A percentile compares a stretch with the other conserved stretches of the same genome.
Conservation (phyloP, 2,329 filamentous ascomycete genomes). For the Cercospora sesami region DNA sequence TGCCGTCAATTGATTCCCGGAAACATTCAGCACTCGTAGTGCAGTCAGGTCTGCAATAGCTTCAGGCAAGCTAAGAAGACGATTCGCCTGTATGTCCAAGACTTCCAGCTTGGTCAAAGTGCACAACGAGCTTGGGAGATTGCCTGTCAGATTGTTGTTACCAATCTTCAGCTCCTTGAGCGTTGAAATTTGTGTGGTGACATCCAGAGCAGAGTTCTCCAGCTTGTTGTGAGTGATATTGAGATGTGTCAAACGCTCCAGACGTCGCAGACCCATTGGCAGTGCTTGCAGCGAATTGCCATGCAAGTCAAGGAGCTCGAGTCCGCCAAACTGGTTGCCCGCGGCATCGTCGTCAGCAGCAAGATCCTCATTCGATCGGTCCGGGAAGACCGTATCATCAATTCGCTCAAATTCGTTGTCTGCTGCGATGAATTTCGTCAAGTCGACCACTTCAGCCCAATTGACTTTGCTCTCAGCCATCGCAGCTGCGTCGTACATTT, state of each 20-base stretch:
- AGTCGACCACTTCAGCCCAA: slow-evolving; percentile 90
- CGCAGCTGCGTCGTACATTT: slow-evolving; percentile 82
- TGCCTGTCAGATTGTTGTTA: slow-evolving; percentile 71
- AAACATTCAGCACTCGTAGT: slow-evolving; percentile 75
- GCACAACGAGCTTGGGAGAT: slow-evolving; percentile 63
- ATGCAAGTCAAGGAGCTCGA: slow-evolving; percentile 82
- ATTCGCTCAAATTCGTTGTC: slow-evolving; percentile 83
- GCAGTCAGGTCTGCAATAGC: slow-evolving; percentile 65
- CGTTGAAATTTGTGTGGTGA: slow-evolving; percentile 69
- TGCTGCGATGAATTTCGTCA: slow-evolving; percentile 79
- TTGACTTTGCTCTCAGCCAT: slow-evolving; percentile 63
- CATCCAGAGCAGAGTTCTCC: slow-evolving; percentile 67
- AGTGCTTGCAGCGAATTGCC: slow-evolving; percentile 74
- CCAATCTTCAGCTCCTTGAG: slow-evolving; percentile 80
- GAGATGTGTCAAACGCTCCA: slow-evolving; percentile 73
- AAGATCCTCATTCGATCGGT: slow-evolving; percentile 56
- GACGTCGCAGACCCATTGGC: slow-evolving; percentile 71
- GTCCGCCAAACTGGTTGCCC: slow-evolving; percentile 75
- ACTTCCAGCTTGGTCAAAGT: slow-evolving; percentile 70
- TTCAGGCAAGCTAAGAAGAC: slow-evolving; percentile 68
- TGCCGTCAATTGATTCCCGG: slow-evolving; percentile 71
- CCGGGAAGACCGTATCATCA: slow-evolving; percentile 75
- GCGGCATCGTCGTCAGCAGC: slow-evolving; percentile 65
- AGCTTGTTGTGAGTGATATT: slow-evolving; percentile 80
- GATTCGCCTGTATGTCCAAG: slow-evolving; percentile 79